These are phyloP conservation scores for Sporothrix brunneoviolacea DNA, from an alignment of 2,329 filamentous ascomycete species.

Conservation along the genomic window DNA sequence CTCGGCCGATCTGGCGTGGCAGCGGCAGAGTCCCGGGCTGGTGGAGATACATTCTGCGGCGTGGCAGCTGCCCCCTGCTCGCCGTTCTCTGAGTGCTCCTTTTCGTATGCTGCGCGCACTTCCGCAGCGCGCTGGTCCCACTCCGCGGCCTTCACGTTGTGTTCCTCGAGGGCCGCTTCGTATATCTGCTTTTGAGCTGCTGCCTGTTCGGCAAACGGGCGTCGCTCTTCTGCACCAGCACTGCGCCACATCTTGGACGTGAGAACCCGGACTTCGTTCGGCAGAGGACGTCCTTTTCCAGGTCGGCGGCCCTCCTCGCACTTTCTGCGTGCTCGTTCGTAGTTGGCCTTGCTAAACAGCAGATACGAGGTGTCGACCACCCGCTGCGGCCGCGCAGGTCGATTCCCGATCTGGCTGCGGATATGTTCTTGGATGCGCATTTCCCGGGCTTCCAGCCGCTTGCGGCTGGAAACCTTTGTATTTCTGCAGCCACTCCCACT, in stretches of 20 bases:
- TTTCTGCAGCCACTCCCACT: conserved; percentile 31
- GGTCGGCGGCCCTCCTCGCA: conserved; percentile 61
- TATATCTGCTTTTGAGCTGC: conserved; percentile 63
- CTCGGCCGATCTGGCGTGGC: conserved; percentile 25
- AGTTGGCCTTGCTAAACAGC: conserved; percentile 75
- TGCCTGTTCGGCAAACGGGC: conserved; percentile 71
- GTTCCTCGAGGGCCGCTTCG: conserved; percentile 49
- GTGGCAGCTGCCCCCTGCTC: neutral
- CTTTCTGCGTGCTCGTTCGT: conserved; percentile 52
- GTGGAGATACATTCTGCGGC: neutral
- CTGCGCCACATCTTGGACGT: conserved; percentile 90
- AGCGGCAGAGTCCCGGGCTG: conserved; percentile 18
- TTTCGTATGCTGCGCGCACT: conserved; percentile 46
- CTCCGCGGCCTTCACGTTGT: conserved; percentile 51
- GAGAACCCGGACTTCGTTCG: conserved; percentile 78
- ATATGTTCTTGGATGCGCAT: conserved; percentile 46
- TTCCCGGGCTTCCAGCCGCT: conserved; percentile 52
- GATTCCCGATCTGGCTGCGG: conserved; percentile 58
- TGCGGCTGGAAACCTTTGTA: conserved; percentile 31
- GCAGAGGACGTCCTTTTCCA: conserved; percentile 57
- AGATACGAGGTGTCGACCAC: conserved; percentile 79
- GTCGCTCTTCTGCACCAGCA: conserved; percentile 60
- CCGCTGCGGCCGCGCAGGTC: conserved; percentile 65
- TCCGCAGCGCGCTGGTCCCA: conserved; percentile 66
- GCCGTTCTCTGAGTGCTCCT: conserved; percentile 40